A percentile compares a stretch with the other conserved stretches of the same genome.
Conservation (phyloP, 2,329 filamentous ascomycete species). For the Fusarium kyushuense region DNA sequence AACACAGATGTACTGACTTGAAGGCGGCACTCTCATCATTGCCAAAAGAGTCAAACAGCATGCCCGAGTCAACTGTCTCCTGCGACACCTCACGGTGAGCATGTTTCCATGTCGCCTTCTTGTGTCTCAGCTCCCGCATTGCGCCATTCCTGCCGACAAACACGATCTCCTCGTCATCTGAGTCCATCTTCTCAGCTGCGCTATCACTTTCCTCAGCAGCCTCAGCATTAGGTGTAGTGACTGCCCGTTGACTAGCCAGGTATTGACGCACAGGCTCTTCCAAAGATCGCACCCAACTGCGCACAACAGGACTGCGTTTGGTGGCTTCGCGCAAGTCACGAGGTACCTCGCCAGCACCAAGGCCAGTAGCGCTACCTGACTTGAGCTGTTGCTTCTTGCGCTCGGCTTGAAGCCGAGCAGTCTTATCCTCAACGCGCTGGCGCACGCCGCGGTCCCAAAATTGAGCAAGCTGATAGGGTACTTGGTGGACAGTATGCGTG, state of each 20-base stretch:
- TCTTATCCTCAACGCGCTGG: conserved; percentile 63
- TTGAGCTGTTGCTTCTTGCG: conserved; percentile 62
- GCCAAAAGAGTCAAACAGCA: conserved; percentile 84
- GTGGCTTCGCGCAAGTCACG: conserved; percentile 83
- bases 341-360: conserved; percentile 72
- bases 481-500: conserved; percentile 79
- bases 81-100: conserved; percentile 66
- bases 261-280: conserved; percentile 87
- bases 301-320: conserved; percentile 83
- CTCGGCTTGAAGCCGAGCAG: conserved; percentile 54
- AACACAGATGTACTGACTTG: conserved; percentile 68
- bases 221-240: conserved; percentile 9
- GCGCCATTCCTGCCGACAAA: conserved; percentile 80
- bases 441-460: conserved; percentile 77
- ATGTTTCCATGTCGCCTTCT: conserved; percentile 59
- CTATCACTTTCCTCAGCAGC: conserved; percentile 42
- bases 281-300: conserved; percentile 82
- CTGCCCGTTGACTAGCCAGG: conserved; percentile 64
- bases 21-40: conserved; percentile 83
- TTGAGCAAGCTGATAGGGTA: conserved; percentile 90
- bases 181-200: conserved; percentile 59
- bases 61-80: conserved; percentile 69
- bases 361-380: conserved; percentile 56
- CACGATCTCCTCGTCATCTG: conserved; percentile 85
- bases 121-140: conserved; percentile 59